Conservation (phyloP, 208 protist genomes). For the Borovskyia barvae region DNA sequence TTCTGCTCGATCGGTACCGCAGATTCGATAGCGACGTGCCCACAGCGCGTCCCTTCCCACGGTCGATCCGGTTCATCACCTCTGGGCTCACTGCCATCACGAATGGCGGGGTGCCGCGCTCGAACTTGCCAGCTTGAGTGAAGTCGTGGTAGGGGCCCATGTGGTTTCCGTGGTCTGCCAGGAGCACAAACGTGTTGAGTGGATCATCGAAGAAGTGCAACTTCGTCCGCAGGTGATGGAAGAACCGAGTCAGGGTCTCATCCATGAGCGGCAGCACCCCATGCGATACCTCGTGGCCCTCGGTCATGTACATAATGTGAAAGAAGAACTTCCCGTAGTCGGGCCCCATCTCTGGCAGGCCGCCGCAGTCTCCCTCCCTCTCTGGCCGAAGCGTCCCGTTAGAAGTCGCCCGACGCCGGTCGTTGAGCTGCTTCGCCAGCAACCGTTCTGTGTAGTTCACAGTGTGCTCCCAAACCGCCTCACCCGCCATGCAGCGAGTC, state of each 20-base stretch:
- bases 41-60: conserved; percentile 16
- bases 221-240: conserved; percentile 34
- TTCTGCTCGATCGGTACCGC: conserved; percentile 23
- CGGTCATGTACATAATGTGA: conserved; percentile 54
- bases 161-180: conserved; percentile 64
- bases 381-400: not conserved
- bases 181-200: conserved; percentile 53
- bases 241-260: conserved; percentile 41
- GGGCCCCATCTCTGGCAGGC: not conserved
- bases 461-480: conserved; percentile 52
- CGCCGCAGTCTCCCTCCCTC: not conserved
- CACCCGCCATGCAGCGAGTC: conserved; percentile 47
- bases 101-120: conserved; percentile 44
- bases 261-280: conserved; percentile 44
- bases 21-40: conserved; percentile 28
- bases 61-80: conserved; percentile 42
- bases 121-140: conserved; percentile 47
- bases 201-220: conserved; percentile 66
- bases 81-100: conserved; percentile 39
- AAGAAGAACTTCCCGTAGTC: conserved; percentile 36
- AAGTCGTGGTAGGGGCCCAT: conserved; percentile 70
- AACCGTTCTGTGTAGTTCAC: conserved; percentile 49
- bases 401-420: no score
- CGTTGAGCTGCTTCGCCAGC: conserved; percentile 28
- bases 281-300: conserved; percentile 70